Conservation (phyloP, 1,139 yeast species). For the Magnusiomyces sp. region DNA sequence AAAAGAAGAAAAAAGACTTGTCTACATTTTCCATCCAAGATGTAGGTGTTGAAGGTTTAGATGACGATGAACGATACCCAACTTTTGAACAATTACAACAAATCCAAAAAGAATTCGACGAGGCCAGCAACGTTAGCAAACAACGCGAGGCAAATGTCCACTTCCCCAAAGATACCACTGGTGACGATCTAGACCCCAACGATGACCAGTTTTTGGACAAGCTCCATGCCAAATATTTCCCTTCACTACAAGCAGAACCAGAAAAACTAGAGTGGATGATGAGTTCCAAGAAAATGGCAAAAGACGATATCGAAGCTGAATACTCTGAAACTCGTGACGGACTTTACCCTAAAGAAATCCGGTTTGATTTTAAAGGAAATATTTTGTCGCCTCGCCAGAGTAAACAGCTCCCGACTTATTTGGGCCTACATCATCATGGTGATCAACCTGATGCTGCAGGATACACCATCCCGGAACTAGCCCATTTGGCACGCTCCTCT, state of each 20-base stretch:
- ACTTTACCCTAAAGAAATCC: slow-evolving; percentile 41
- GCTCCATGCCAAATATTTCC: slow-evolving; percentile 77
- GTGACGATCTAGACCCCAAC: slow-evolving; percentile 14
- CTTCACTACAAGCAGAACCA: slow-evolving; percentile 78
- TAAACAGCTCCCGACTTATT: slow-evolving; percentile 40
- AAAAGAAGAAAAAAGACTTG: slow-evolving; percentile 4
- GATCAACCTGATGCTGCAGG: slow-evolving; percentile 88
- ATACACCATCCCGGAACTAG: slow-evolving; percentile 74
- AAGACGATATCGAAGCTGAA: slow-evolving; percentile 32
- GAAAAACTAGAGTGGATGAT: slow-evolving; percentile 88
- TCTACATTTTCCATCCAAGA: slow-evolving; percentile 11
- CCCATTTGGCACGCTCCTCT: slow-evolving; percentile 69
- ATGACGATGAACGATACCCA: slow-evolving; percentile 12
- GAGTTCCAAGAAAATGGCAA: slow-evolving; percentile 34
- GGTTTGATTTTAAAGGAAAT: slow-evolving; percentile 85
- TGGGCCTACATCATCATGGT: slow-evolving; percentile 89
- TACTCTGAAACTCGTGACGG: slow-evolving; percentile 26
- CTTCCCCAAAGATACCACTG: slow-evolving; percentile 9
- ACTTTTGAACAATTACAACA: slow-evolving; percentile 13
- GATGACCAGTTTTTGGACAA: slow-evolving; percentile 74
- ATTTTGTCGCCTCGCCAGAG: slow-evolving; percentile 48
- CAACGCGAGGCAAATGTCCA: slow-evolving; percentile 11
- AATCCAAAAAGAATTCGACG: slow-evolving; percentile 9
- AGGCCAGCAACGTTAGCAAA: not conserved
- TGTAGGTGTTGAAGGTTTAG: slow-evolving; percentile 12